Evolutionary conservation across 129 eudicot genomes (phyloP).

Genomic region (Tanacetum coccineum): DNA sequence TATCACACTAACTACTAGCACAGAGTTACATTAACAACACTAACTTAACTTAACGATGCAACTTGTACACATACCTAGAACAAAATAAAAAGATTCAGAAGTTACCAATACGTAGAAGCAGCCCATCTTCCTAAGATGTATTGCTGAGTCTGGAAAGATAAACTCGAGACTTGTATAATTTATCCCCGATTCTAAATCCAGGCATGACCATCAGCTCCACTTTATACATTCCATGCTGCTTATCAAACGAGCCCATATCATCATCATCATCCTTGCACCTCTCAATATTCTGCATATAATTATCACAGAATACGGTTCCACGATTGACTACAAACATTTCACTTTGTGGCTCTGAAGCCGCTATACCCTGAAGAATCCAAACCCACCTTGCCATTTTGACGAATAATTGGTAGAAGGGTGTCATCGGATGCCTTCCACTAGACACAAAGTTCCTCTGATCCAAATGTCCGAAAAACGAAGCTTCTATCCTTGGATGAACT

Average conservation of each 20-base stretch:
- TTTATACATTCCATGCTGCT: conserved; percentile 33
- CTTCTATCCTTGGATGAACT: conserved; percentile 64
- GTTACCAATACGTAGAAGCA: conserved; percentile 17
- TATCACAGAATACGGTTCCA: conserved; percentile 47
- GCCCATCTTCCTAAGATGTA: conserved; percentile 16
- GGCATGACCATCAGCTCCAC: conserved; percentile 76
- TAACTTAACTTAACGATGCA: conserved; percentile 16
- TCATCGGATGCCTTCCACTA: conserved; percentile 56
- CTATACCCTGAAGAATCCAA: conserved; percentile 55
- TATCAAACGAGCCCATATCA: conserved; percentile 17
- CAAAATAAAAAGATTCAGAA: conserved; percentile 18
- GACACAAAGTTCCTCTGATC: conserved; percentile 63
- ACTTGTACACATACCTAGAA: conserved; percentile 13
- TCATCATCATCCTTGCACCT: conserved; percentile 42
- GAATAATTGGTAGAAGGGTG: conserved; percentile 65
- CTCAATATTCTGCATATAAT: conserved; percentile 53
- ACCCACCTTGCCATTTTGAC: conserved; percentile 70
- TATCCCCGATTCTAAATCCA: conserved; percentile 47
- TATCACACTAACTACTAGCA: conserved; percentile 10
- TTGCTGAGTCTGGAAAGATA: conserved; percentile 37
- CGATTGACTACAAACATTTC: conserved; percentile 50
- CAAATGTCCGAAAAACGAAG: conserved; percentile 56
- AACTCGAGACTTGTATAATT: conserved; percentile 47
- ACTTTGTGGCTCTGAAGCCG: conserved; percentile 38
- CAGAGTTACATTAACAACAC: conserved; percentile 20